These are phyloP conservation scores for Fusarium bulbicola DNA, from an alignment of 2,329 filamentous ascomycete genomes.

Conservation along the genomic window DNA sequence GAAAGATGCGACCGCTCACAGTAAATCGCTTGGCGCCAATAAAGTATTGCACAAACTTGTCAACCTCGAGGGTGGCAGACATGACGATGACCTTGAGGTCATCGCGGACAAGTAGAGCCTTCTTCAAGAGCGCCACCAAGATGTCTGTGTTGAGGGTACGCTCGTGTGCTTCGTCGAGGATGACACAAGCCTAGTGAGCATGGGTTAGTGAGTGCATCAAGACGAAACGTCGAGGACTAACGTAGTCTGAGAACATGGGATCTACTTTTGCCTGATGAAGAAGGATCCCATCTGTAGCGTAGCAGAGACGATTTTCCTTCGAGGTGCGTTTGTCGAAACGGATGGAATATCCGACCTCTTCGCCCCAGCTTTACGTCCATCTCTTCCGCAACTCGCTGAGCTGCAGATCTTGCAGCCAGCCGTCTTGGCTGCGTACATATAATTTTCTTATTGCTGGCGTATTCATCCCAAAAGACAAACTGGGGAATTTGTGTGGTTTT, in stretches of 20 bases:
- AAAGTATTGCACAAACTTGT: neutral
- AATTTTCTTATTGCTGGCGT: neutral
- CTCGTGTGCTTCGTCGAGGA: neutral
- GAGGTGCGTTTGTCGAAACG: neutral
- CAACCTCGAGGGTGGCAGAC: neutral
- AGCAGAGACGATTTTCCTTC: neutral
- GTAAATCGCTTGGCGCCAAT: neutral
- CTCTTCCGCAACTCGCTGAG: neutral
- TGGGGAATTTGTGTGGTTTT: neutral
- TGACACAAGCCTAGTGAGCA: neutral
- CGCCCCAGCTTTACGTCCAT: neutral
- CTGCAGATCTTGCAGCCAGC: neutral
- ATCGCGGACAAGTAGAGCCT: neutral
- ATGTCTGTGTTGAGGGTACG: neutral
- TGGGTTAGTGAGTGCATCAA: neutral
- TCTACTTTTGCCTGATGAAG: fast-evolving
- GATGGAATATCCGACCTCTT: neutral
- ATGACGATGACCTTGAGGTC: neutral
- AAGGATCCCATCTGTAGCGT: neutral
- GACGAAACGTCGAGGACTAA: neutral
- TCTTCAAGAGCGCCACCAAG: neutral
- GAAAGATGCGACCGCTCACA: neutral
- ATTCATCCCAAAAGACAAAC: neutral
- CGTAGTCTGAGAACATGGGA: neutral
- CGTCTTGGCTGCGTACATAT: neutral